Evolutionary conservation across 129 eudicot genomes (phyloP).

Genomic region (Rutidosis leptorrhynchoides): DNA sequence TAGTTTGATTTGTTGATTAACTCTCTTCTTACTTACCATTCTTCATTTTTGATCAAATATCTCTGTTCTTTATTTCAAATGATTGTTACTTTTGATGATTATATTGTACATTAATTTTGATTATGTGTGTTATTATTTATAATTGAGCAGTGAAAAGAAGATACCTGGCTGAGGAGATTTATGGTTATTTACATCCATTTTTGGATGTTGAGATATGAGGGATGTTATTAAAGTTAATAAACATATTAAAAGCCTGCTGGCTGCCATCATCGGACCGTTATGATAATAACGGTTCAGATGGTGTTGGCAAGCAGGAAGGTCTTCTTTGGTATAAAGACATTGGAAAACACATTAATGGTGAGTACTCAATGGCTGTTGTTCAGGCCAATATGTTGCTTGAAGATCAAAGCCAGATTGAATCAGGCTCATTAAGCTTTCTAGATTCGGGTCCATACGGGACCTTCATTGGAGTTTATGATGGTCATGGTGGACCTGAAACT

Average conservation of each 20-base stretch:
- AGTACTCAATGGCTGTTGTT: slow-evolving; percentile 78
- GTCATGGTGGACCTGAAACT: slow-evolving; percentile 90
- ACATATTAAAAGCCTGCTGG: slow-evolving; percentile 66
- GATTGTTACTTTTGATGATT: neutral
- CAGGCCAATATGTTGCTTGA: slow-evolving; percentile 80
- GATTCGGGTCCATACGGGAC: slow-evolving; percentile 78
- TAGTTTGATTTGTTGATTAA: too few relatives aligned
- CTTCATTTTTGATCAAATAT: too few relatives aligned
- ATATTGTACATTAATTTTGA: neutral
- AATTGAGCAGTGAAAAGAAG: slow-evolving; percentile 5
- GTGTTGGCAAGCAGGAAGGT: slow-evolving; percentile 62
- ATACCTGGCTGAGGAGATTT: neutral
- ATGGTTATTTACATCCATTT: slow-evolving; percentile 38
- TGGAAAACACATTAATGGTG: slow-evolving; percentile 66
- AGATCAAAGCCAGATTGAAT: slow-evolving; percentile 84
- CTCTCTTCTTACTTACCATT: too few relatives aligned
- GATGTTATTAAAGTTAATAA: slow-evolving; percentile 69
- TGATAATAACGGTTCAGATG: slow-evolving; percentile 42
- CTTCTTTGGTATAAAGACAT: slow-evolving; percentile 64
- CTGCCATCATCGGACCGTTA: slow-evolving; percentile 46
- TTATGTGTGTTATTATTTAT: slow-evolving; percentile 11
- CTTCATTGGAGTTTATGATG: slow-evolving; percentile 79
- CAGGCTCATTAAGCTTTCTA: slow-evolving; percentile 69
- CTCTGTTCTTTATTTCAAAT: neutral
- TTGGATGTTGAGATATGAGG: slow-evolving; percentile 73